Evolutionary conservation across 2,329 filamentous ascomycete genomes (phyloP), one percentile per base, ranked within the genome.

Genomic region (Alternaria gaisen): DNA sequence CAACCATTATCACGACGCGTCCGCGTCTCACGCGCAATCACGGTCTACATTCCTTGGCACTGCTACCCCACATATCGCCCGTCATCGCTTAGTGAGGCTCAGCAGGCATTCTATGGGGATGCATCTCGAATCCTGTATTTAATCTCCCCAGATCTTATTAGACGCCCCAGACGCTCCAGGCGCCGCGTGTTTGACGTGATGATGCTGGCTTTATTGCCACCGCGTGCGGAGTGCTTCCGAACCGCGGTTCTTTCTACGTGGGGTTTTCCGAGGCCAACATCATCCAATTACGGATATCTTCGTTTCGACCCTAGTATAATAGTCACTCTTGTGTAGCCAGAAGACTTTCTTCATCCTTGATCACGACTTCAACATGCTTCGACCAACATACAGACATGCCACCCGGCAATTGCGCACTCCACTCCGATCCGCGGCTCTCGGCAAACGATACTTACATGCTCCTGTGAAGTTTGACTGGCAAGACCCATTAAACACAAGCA

Each of bases 381-480:
- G 78, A 72, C 76, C 80, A 41, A 60, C 81, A 32, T 75, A 68
- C 63, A 76, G 72, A 72, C 77, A 72, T 62, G 78, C 71, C 69
- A 74, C 69, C 63, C 79, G 77, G 78, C 81, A 78, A 76, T 77
- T 79, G 63, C 72, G 53, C 46, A 50, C 69, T 58, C 48, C 69
- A 50, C 59, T 63, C 48, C 75, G 70, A 64, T 68, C 64, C 62
- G 72, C 72, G 65, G 58, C 61, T 55, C 60, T 72, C 61, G 73
- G 72, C 65, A 80, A 76, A 53, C 80, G 82, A 46, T 72, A 80
- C 73, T 72, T 80, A 16, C 80, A 79, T 63, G 72, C 82, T 34
- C 80, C 81, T 30, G 78, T 78, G 26, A 56, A 78, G 5, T 98
- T 97, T 79, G 89, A 97, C 78, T 99, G 95, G 94, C 87, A 95